Evolutionary conservation across 345 rosid species (phyloP).

Genomic region (Salix dunnii): DNA sequence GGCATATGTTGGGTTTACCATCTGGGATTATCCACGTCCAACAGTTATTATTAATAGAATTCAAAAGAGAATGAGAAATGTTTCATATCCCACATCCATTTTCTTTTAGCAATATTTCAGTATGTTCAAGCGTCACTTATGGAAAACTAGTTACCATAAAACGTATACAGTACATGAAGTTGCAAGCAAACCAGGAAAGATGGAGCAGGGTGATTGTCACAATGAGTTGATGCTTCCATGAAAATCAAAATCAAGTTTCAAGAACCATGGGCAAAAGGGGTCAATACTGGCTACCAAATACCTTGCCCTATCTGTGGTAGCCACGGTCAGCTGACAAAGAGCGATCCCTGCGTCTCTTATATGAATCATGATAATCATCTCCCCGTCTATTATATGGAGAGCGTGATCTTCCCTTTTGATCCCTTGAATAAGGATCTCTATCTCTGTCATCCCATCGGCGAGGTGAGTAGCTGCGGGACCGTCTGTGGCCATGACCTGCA

Average conservation of each 20-base stretch:
- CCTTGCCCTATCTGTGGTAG: slow-evolving; percentile 17
- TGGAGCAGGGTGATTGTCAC: not conserved
- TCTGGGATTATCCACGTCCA: not conserved
- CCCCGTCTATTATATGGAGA: slow-evolving; percentile 40
- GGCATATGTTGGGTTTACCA: not conserved
- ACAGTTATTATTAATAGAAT: not conserved
- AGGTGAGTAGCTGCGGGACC: slow-evolving; percentile 54
- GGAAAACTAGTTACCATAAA: not conserved
- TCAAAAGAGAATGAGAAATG: not conserved
- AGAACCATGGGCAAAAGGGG: not conserved
- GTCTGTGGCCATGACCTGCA: slow-evolving; percentile 40
- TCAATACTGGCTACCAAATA: not conserved
- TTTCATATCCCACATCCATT: not conserved
- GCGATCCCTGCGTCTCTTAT: slow-evolving; percentile 38
- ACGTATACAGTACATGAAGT: not conserved
- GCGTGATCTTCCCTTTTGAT: slow-evolving; percentile 46
- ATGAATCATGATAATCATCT: slow-evolving; percentile 30
- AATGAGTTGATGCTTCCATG: not conserved
- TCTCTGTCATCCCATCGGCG: slow-evolving; percentile 33
- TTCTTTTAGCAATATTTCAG: not conserved
- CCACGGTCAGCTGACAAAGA: slow-evolving; percentile 30
- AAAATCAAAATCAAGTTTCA: not conserved
- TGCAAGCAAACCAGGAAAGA: not conserved
- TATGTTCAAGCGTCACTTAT: not conserved
- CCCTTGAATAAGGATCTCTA: slow-evolving; percentile 38